Base-by-base conservation (phyloP, 129 eudicot genomes). In the Artemisia argyi region DNA sequence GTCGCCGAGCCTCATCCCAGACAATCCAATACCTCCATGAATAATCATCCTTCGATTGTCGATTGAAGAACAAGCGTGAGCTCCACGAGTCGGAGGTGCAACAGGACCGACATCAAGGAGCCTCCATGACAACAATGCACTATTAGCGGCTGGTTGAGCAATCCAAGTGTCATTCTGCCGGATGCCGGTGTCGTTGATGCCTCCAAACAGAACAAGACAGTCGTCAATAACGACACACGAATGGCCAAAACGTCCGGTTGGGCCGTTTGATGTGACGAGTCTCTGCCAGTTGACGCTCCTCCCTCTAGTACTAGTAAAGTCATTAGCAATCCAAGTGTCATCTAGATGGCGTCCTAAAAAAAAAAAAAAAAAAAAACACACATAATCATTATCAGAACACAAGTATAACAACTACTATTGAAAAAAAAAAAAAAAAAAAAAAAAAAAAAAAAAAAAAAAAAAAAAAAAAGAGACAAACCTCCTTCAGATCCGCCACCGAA, bases 401-500 rank as follows among this genome's bases (percentile, higher is more conserved):
- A 20, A 20, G 0, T 20, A 20, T 20, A 0, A 20, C 22, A 20
- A 20, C 22, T 20, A 20, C 22, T 20, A 20, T 15, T 11, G 15
- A 14, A 2, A 53, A 5, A 11, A 0, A 35, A 30, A 1, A 1
- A n/a, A n/a, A n/a, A n/a, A n/a, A n/a, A 1, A 16, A 42, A 11
- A 42, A 65, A 20, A 0, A n/a, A 14, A 2, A 53, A 5, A 11
- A 0, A 35, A 30, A 14, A 2, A 53, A 5, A 11, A 0, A 35
- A 30, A 1, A 16, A 42, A 11, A 42, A 65, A 20, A 0, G 22
- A 24, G 2, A 24, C 83, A 42, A 44, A 94, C 99, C 99, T 84
- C 99, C 99, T 20, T 88, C 96, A 26, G 86, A 90, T 15, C 99
- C 99, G 2, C 99, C 99, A 66, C 97, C 99, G 79, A 90, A 95